These are phyloP conservation scores for Blastobotrys serpentis DNA, from an alignment of 1,139 yeast genomes.

Conservation along the genomic window DNA sequence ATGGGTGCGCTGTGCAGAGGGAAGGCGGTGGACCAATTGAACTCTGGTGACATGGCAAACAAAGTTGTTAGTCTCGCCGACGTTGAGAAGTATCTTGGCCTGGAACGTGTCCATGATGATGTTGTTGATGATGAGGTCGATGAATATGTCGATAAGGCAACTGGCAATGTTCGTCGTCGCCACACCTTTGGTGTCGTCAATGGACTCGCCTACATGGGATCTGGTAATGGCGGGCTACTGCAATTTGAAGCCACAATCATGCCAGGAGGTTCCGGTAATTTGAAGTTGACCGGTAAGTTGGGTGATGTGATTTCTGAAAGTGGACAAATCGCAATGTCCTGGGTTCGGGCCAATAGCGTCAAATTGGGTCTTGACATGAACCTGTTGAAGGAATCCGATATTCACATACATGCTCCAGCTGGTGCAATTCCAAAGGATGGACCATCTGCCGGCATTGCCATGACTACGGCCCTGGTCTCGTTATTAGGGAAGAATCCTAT, in stretches of 20 bases:
- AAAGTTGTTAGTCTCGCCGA: slow-evolving; percentile 35
- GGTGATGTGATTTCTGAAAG: slow-evolving; percentile 84
- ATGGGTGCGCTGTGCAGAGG: slow-evolving; percentile 73
- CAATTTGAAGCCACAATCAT: slow-evolving; percentile 78
- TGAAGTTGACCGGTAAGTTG: slow-evolving; percentile 74
- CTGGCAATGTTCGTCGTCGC: slow-evolving; percentile 38
- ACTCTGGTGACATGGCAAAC: slow-evolving; percentile 24
- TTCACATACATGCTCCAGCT: slow-evolving; percentile 86
- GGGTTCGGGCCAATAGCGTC: slow-evolving; percentile 61
- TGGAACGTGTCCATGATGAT: slow-evolving; percentile 42
- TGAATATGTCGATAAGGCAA: slow-evolving; percentile 25
- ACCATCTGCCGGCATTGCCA: slow-evolving; percentile 90
- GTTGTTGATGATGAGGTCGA: slow-evolving; percentile 39
- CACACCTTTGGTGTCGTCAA: slow-evolving; percentile 73
- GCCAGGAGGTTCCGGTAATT: slow-evolving; percentile 48
- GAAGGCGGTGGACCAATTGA: slow-evolving; percentile 76
- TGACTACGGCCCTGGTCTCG: slow-evolving; percentile 78
- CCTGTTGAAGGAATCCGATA: slow-evolving; percentile 52
- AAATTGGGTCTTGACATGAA: slow-evolving; percentile 38
- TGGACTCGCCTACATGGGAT: slow-evolving; percentile 84
- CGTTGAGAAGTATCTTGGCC: slow-evolving; percentile 48
- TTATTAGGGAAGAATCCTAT: slow-evolving; percentile 67
- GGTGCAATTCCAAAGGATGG: slow-evolving; percentile 91
- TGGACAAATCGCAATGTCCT: slow-evolving; percentile 73
- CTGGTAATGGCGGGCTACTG: slow-evolving; percentile 82